These are phyloP conservation scores for Metarhizium brunneum DNA, from an alignment of 2,329 filamentous ascomycete species.

Conservation along the genomic window DNA sequence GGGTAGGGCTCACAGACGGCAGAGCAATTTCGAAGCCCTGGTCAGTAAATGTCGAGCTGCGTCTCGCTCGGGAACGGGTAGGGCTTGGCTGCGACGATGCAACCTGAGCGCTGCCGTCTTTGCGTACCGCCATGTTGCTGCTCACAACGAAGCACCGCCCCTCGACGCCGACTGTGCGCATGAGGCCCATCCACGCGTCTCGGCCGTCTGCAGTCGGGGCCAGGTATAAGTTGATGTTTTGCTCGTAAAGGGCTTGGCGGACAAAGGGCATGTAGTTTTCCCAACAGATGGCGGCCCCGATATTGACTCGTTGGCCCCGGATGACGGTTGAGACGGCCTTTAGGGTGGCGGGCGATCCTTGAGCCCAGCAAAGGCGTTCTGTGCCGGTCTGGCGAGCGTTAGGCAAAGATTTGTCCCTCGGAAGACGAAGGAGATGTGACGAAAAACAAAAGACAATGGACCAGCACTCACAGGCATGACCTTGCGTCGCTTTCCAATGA, in stretches of 20 bases:
- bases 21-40: conserved; percentile 40
- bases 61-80: conserved; percentile 14
- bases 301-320: conserved; percentile 67
- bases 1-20: conserved; percentile 17
- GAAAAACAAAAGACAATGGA: not conserved
- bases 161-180: conserved; percentile 74
- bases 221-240: conserved; percentile 87
- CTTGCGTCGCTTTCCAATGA: conserved; percentile 80
- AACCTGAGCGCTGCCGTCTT: not conserved
- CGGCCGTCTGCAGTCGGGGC: conserved; percentile 82
- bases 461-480: conserved; percentile 65
- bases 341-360: conserved; percentile 71
- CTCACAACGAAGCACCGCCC: conserved; percentile 78
- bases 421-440: not conserved
- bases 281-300: conserved; percentile 90
- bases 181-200: conserved; percentile 73
- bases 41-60: conserved; percentile 31
- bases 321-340: conserved; percentile 72
- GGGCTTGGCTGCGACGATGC: not conserved
- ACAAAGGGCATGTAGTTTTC: conserved; percentile 94
- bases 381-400: conserved; percentile 53
- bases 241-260: conserved; percentile 72
- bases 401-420: not conserved
- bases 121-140: conserved; percentile 66
- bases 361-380: conserved; percentile 82